Evolutionary conservation across 2,329 filamentous ascomycete species (phyloP), one percentile per base, ranked within the genome.

Genomic region (Phaeosphaeria sp.): DNA sequence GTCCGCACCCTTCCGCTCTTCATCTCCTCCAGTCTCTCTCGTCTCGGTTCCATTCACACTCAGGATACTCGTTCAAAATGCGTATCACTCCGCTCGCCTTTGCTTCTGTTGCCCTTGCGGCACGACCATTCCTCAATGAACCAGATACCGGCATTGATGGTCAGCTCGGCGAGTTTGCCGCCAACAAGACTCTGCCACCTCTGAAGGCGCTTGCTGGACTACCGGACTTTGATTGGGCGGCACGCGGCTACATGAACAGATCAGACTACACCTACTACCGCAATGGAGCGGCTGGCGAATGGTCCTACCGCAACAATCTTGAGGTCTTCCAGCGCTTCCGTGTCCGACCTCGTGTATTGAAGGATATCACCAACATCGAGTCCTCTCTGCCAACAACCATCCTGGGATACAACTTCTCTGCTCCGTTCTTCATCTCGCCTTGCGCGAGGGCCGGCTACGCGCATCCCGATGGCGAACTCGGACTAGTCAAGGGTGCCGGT

Each of bases 201-300:
- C 71, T 86, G 6, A 68, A 76, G 17, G 65, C 74, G 53, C 79
- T 86, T 43, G 70, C 82, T 11, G 83, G 82, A 17, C 74, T 86
- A 6, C 82, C 80, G 0, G 84, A 86, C 73, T 86, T 85, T 63
- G 82, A 86, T 42, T 84, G 78, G 72, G 81, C 81, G 2, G 84
- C 83, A 21, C 76, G 82, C 54, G 78, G 80, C 51, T 79, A 80
- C 63, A 77, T 86, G 64, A 79, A 82, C 55, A 58, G 64, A 13
- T 66, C 72, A 21, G 79, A 82, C 65, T 86, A 83, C 72, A 84
- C 83, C n/a, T 86, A 85, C 72, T 86, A 86, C 73, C 81, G 83
- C 57, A 84, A 83, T 62, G 84, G 83, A 20, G 83, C 83, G 3
- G 83, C 78, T 3, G 84, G 83, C 58, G 84, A 86, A 72, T 86